Percentiles rank a stretch among this genome's conserved stretches.
Evolutionary conservation across 2,329 filamentous ascomycete species (phyloP).

Genomic region (Cordyceps militaris): DNA sequence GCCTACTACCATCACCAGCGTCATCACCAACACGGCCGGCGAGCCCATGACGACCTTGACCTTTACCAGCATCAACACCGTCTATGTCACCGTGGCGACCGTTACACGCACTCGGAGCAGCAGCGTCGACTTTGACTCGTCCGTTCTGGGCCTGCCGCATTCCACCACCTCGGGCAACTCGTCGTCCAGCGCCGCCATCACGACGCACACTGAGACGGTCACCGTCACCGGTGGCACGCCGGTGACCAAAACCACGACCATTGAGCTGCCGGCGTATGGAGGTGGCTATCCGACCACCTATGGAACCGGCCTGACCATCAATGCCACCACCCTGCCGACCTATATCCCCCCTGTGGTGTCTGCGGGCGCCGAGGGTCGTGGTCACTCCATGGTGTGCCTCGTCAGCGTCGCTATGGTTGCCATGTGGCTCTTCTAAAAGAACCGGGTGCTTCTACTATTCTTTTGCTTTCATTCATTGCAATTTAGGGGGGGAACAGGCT

Average conservation of each 20-base stretch:
- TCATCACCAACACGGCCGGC: conserved; percentile 16
- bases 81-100: conserved; percentile 22
- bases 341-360: conserved; percentile 15
- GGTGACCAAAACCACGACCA: conserved; percentile 26
- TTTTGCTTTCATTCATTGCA: not conserved
- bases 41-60: conserved; percentile 19
- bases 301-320: conserved; percentile 23
- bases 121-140: conserved; percentile 9
- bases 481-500: not conserved
- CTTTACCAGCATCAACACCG: conserved; percentile 22
- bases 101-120: conserved; percentile 21
- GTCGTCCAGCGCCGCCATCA: conserved; percentile 5
- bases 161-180: not conserved
- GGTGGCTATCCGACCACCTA: not conserved
- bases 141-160: conserved; percentile 10
- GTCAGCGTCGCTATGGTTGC: not conserved
- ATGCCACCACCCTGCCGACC: conserved; percentile 21
- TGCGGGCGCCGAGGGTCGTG: conserved; percentile 21
- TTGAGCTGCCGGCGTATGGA: conserved; percentile 21
- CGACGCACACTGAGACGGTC: conserved; percentile 25
- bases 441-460: not conserved
- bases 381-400: conserved; percentile 14
- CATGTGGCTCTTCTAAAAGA: not conserved
- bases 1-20: conserved; percentile 26
- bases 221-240: conserved; percentile 25